A percentile compares a stretch with the other conserved stretches of the same genome.
Evolutionary conservation across 495 filamentous ascomycete genomes (phyloP).

Genomic region (Tricharina praecox): DNA sequence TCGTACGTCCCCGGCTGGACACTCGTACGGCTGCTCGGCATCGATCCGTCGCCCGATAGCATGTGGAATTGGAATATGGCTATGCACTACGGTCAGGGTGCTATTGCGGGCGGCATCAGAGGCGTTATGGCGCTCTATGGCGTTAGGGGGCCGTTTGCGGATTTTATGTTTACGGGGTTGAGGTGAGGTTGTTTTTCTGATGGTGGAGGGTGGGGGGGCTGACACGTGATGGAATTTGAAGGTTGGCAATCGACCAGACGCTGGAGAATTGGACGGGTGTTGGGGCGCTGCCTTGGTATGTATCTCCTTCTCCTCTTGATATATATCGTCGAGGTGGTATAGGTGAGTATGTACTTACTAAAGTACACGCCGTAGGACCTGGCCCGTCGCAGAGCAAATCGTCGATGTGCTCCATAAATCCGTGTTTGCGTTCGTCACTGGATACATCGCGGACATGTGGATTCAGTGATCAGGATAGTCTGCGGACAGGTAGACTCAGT

Average conservation of each 20-base stretch:
- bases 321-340: too few relatives aligned
- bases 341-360: too few relatives aligned
- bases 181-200: constrained; percentile 1
- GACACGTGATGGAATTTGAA: neutral
- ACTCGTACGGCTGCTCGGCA: neutral
- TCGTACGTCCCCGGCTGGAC: neutral
- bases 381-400: constrained; percentile 25
- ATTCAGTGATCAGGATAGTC: constrained; percentile 16
- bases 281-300: constrained; percentile 8
- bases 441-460: constrained; percentile 23
- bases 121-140: constrained; percentile 23
- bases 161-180: constrained; percentile 25
- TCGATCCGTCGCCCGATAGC: neutral
- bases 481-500: too few relatives aligned
- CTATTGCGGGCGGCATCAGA: constrained; percentile 9
- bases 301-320: neutral
- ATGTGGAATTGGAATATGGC: constrained; percentile 5
- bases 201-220: neutral
- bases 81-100: constrained; percentile 22
- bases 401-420: constrained; percentile 28
- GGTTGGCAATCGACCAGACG: constrained; percentile 25
- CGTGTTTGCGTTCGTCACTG: constrained; percentile 24
- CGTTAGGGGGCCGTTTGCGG: constrained; percentile 26
- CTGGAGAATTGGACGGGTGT: constrained; percentile 26
- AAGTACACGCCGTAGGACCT: constrained; percentile 21